Percentiles rank a stretch among this genome's conserved stretches.
Conservation (phyloP, 2,329 filamentous ascomycete genomes). For the Alternaria dauci region DNA sequence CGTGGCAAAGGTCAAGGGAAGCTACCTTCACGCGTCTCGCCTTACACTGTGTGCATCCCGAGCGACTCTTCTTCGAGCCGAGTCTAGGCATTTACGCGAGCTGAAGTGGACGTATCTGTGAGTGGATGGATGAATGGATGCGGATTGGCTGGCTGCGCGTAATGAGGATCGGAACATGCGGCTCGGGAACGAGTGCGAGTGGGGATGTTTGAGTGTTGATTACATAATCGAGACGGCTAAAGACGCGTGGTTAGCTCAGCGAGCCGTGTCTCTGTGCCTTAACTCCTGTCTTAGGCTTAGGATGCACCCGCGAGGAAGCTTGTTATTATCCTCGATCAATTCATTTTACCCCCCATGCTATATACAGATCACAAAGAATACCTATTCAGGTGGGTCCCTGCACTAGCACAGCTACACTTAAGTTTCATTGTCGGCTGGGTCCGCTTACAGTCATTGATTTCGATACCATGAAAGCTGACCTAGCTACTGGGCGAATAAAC, state of each 20-base stretch:
- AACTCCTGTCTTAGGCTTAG: not conserved
- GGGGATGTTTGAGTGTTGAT: not conserved
- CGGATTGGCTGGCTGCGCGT: not conserved
- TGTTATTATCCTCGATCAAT: not conserved
- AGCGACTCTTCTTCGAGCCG: conserved; percentile 22
- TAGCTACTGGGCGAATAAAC: not conserved
- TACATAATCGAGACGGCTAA: not conserved
- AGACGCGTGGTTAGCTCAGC: not conserved
- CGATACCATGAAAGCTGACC: not conserved
- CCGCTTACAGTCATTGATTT: not conserved
- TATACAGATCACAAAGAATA: not conserved
- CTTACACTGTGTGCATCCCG: conserved; percentile 41
- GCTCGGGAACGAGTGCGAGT: conserved; percentile 9
- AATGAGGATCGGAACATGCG: not conserved
- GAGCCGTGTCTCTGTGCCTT: not conserved
- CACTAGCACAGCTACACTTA: not conserved
- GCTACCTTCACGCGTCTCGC: conserved; percentile 38
- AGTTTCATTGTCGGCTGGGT: not conserved
- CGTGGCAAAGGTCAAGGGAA: not conserved
- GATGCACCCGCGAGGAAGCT: not conserved
- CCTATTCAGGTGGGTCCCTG: not conserved
- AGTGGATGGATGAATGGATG: not conserved
- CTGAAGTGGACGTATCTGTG: not conserved
- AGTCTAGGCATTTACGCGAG: conserved; percentile 11
- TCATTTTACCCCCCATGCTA: not conserved